phyloP scores from a whole-genome alignment of 2,329 filamentous ascomycete genomes.

The Metarhizium anisopliae region DNA sequence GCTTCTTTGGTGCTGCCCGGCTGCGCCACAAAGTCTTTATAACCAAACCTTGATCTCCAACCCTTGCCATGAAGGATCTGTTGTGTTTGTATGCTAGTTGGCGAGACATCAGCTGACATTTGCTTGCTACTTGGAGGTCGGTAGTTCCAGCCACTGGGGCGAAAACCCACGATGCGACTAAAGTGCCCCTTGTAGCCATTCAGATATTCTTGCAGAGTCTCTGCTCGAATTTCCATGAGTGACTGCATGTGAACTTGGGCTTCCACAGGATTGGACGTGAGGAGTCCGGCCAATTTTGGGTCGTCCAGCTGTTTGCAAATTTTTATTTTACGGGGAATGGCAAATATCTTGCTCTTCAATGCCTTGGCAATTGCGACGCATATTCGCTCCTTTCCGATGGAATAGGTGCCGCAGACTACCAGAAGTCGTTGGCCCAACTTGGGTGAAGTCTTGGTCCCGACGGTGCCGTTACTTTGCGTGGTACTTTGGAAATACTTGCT shows the following conservation, averaged over 20 bases:
- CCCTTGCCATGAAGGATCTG: slow-evolving; percentile 47
- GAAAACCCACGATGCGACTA: slow-evolving; percentile 77
- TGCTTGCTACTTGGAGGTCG: slow-evolving; percentile 50
- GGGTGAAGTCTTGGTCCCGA: slow-evolving; percentile 11
- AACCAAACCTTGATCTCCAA: slow-evolving; percentile 69
- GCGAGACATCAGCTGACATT: slow-evolving; percentile 45
- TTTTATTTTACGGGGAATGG: slow-evolving; percentile 70
- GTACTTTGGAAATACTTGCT: slow-evolving; percentile 43
- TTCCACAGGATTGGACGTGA: slow-evolving; percentile 72
- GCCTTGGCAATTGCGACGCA: slow-evolving; percentile 87
- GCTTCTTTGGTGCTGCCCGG: slow-evolving; percentile 74
- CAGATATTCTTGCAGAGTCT: slow-evolving; percentile 86
- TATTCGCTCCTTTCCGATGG: slow-evolving; percentile 94
- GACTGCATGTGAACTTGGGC: slow-evolving; percentile 98
- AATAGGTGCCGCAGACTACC: slow-evolving; percentile 93
- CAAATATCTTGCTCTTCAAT: slow-evolving; percentile 81
- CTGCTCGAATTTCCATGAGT: slow-evolving; percentile 84
- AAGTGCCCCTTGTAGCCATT: slow-evolving; percentile 73
- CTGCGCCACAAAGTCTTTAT: slow-evolving; percentile 67
- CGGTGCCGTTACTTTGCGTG: slow-evolving; percentile 21
- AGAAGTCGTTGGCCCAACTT: slow-evolving; percentile 54
- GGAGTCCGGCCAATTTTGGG: slow-evolving; percentile 63
- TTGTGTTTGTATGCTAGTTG: slow-evolving; percentile 38
- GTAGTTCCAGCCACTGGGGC: slow-evolving; percentile 93
- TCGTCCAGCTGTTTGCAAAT: slow-evolving; percentile 83